Conservation (phyloP, 768 basidiomycete species). For the Tylopilus balloui region DNA sequence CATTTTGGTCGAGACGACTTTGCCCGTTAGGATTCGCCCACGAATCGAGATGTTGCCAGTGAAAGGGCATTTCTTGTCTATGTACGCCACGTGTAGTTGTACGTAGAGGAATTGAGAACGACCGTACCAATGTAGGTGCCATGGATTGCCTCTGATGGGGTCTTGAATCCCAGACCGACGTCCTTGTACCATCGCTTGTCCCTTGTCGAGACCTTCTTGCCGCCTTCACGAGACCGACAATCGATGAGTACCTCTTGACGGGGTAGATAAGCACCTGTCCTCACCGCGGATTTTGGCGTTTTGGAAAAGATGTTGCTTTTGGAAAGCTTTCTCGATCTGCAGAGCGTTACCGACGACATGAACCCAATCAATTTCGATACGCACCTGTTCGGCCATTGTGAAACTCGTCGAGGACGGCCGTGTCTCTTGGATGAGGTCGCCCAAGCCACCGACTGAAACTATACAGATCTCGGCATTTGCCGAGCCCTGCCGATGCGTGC, state of each 20-base stretch:
- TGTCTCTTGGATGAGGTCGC: not conserved
- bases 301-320: slow-evolving; percentile 98
- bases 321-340: slow-evolving; percentile 95
- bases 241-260: slow-evolving; percentile 8
- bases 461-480: slow-evolving; percentile 38
- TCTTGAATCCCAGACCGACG: slow-evolving; percentile 95
- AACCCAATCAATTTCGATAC: slow-evolving; percentile 11
- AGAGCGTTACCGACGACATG: not conserved
- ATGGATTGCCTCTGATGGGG: slow-evolving; percentile 89
- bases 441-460: slow-evolving; percentile 40
- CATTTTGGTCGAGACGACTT: slow-evolving; percentile 99
- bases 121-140: slow-evolving; percentile 93
- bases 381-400: slow-evolving; percentile 62
- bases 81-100: not conserved
- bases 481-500: not conserved
- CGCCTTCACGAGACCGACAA: slow-evolving; percentile 38
- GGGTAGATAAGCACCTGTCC: slow-evolving; percentile 32
- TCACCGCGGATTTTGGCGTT: slow-evolving; percentile 90
- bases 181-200: slow-evolving; percentile 99
- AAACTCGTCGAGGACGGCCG: slow-evolving; percentile 5
- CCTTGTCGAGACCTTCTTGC: slow-evolving; percentile 90
- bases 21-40: slow-evolving; percentile 96
- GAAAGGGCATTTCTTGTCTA: slow-evolving; percentile 99
- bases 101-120: not conserved
- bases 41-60: slow-evolving; percentile 96